Percentiles rank a stretch among this genome's conserved stretches.
These are phyloP conservation scores for Rhodofomes roseus DNA, from an alignment of 1,284 basidiomycete genomes.

Conservation along the genomic window DNA sequence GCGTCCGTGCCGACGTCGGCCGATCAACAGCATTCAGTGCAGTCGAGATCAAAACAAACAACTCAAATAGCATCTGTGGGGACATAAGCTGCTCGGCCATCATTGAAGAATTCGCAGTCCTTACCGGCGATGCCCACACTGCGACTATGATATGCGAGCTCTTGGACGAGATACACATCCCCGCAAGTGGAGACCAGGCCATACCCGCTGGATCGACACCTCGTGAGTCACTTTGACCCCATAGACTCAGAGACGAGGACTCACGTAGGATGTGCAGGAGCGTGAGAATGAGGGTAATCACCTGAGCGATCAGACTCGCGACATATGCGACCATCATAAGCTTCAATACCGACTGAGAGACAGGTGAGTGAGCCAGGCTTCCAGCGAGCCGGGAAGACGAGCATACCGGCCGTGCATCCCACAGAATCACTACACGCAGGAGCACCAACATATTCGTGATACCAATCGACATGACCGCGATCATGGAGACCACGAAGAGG, in stretches of 20 bases:
- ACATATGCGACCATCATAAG: conserved; percentile 23
- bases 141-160: conserved; percentile 19
- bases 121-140: conserved; percentile 28
- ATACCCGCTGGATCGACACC: conserved; percentile 15
- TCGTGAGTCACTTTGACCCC: neutral
- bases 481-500: conserved; percentile 21
- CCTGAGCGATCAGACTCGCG: conserved; percentile 23
- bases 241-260: neutral
- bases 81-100: neutral
- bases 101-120: neutral
- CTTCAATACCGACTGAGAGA: conserved; percentile 20
- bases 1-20: conserved; percentile 21
- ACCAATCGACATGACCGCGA: conserved; percentile 24
- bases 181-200: conserved; percentile 15
- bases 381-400: neutral
- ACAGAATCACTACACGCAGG: conserved; percentile 27
- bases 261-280: conserved; percentile 18
- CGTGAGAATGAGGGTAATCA: conserved; percentile 20
- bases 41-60: conserved; percentile 24
- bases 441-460: conserved; percentile 29
- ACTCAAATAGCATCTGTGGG: conserved; percentile 26
- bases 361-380: neutral
- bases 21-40: conserved; percentile 28
- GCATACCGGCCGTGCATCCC: conserved; percentile 27
- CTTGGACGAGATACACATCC: conserved; percentile 24